A percentile compares a stretch with the other conserved stretches of the same genome.
Evolutionary conservation across 192 early-diverging fungal species (phyloP).

Genomic region (Dimargaris verticillata): DNA sequence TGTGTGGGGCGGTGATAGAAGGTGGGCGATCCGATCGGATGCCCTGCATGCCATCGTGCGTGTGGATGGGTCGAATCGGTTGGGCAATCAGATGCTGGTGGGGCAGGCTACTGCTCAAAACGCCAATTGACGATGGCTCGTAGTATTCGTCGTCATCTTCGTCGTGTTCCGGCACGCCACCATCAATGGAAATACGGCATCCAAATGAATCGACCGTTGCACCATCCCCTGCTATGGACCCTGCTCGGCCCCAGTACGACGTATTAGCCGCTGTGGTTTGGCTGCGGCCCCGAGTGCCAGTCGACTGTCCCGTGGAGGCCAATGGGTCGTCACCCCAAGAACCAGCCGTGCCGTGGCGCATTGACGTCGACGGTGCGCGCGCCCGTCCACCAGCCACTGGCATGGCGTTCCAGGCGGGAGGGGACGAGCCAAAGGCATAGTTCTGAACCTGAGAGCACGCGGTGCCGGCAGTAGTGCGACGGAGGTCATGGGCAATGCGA

Average conservation of each 20-base stretch:
- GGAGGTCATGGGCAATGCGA: slow-evolving; percentile 1
- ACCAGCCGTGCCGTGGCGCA: not conserved
- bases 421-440: slow-evolving; percentile 38
- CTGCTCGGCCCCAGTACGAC: too few species aligned
- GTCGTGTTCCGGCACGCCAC: too few species aligned
- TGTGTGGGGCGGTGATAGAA: too few species aligned
- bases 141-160: not conserved
- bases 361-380: not conserved
- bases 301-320: slow-evolving; percentile 11
- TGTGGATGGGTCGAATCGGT: not conserved
- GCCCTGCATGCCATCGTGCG: not conserved
- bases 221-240: too few species aligned
- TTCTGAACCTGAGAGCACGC: not conserved
- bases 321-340: slow-evolving; percentile 17
- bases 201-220: too few species aligned
- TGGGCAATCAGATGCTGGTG: slow-evolving; percentile 3
- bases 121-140: slow-evolving; percentile 26
- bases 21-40: too few species aligned
- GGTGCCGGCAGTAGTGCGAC: not conserved
- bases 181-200: too few species aligned
- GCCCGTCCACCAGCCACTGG: slow-evolving; percentile 14
- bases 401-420: slow-evolving; percentile 50
- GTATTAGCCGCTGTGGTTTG: not conserved
- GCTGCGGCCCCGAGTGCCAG: slow-evolving; percentile 3
- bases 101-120: slow-evolving; percentile 24